Base-by-base conservation (phyloP, 2,329 filamentous ascomycete species). In the Tolypocladium inflatum region DNA sequence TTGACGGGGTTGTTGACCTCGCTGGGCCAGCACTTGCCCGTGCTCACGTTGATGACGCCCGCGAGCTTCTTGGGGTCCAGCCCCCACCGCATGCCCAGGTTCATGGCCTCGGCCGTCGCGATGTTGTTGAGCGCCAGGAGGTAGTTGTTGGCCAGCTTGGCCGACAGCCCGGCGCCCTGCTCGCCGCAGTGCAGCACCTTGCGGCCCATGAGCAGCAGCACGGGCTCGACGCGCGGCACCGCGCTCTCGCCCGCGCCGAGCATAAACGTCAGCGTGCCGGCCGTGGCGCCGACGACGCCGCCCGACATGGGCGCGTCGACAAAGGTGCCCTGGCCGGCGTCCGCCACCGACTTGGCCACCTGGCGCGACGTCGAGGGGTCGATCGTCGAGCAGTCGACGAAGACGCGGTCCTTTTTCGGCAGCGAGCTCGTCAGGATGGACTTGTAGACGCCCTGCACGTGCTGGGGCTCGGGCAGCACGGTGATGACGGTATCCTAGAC, bases 261-360 rank as follows among this genome's bases (percentile, higher is more conserved):
- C 94, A 99, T 97, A 72, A 99, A 99, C 0, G 92, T 96, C 59
- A 99, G 78, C 0, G 91, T 92, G 39, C 89, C 94, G 15, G 91
- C 91, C 7, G 85, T 80, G 13, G 94, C 94, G 50, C 93, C 94
- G 6, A 97, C 91, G 0, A 97, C 92, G 55, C 94, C 94, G 54
- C 94, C 94, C 0, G 93, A 97, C 88, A 99, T 96, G 51, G 94
- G 94, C 3, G 94, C 93, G 70, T 99, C 94, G 59, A 97, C 86
- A 68, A 97, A 97, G 56, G 80, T 81, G 56, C 90, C 90, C 68
- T 88, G 82, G 1, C 83, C 79, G 1, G 84, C 84, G 6, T 82
- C 81, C 58, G 73, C 61, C 2, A 95, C 86, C 30, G 81, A 80
- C 60, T 85, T 79, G 26, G 91, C 91, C 6, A 97, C 87, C 63